phyloP scores from a whole-genome alignment of 2,329 filamentous ascomycete species.

The Diaporthe sp. region DNA sequence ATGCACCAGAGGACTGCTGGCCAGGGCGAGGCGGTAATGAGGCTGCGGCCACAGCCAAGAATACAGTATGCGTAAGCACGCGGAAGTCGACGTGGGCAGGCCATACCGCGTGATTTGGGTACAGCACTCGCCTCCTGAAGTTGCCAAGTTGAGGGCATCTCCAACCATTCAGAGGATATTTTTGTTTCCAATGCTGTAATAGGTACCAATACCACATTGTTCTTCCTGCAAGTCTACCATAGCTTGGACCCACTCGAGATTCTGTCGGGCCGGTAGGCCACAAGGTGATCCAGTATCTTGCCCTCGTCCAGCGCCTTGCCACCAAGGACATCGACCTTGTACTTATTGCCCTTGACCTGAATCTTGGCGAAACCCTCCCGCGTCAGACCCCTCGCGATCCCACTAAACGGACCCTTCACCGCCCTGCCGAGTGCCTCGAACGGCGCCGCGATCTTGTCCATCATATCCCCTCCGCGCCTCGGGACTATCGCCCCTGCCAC shows the following conservation, averaged over 20 bases:
- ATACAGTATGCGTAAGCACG: not conserved
- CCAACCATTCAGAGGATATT: no score
- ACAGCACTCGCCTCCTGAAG: not conserved
- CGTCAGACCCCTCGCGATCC: constrained; percentile 65
- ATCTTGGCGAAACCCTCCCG: constrained; percentile 70
- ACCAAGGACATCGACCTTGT: constrained; percentile 70
- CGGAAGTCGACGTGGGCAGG: not conserved
- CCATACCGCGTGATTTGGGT: not conserved
- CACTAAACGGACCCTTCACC: constrained; percentile 57
- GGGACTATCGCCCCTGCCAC: not conserved
- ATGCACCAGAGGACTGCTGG: not conserved
- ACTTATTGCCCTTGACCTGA: constrained; percentile 60
- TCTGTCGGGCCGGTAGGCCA: constrained; percentile 46
- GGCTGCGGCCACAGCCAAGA: not conserved
- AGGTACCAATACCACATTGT: not conserved
- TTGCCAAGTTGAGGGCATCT: not conserved
- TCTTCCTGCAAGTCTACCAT: not conserved
- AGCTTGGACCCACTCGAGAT: not conserved
- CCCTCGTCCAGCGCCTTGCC: constrained; percentile 73
- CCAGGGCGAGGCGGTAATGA: not conserved
- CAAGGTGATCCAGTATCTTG: constrained; percentile 68
- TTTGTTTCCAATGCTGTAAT: not conserved
- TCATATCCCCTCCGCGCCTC: not conserved
- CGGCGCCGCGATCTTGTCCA: constrained; percentile 62
- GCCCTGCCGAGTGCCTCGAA: constrained; percentile 65